A percentile compares a stretch with the other conserved stretches of the same genome.
Evolutionary conservation across 345 rosid species (phyloP).

Genomic region (Balakata baccata): DNA sequence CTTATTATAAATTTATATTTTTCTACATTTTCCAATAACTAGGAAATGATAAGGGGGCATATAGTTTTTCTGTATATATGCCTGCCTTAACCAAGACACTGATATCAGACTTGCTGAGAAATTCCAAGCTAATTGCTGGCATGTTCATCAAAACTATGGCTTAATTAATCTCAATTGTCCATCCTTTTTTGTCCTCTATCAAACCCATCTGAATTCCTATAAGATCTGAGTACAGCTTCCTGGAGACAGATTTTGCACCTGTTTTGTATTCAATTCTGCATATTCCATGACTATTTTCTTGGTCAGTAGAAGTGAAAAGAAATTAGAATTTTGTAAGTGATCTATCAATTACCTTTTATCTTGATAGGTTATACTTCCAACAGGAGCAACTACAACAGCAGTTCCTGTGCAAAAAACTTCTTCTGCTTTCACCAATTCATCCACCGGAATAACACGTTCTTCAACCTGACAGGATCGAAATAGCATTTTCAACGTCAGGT

Average conservation of each 20-base stretch:
- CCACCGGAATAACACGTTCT: conserved; percentile 38
- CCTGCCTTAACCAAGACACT: no score
- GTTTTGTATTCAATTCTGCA: conserved; percentile 58
- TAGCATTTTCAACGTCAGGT: background rate
- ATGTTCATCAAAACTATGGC: background rate
- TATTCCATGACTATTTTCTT: background rate
- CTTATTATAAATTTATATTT: no score
- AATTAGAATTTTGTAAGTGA: no score
- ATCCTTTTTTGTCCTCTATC: conserved; percentile 62
- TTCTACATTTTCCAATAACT: no score
- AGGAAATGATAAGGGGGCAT: no score
- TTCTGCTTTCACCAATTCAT: conserved; percentile 46
- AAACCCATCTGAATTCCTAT: conserved; percentile 66
- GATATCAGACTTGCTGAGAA: no score
- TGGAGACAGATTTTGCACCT: conserved; percentile 38
- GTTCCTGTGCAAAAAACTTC: conserved; percentile 60
- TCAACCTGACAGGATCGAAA: conserved; percentile 29
- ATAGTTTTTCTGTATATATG: no score
- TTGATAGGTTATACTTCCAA: conserved; percentile 42
- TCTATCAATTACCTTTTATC: conserved; percentile 33
- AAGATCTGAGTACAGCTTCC: conserved; percentile 52
- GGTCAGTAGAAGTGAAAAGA: background rate
- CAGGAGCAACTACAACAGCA: conserved; percentile 47
- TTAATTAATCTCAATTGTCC: conserved; percentile 51
- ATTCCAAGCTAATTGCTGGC: no score